Evolutionary conservation across 2,329 filamentous ascomycete species (phyloP).

Genomic region (Sporothrix dimorphospora): DNA sequence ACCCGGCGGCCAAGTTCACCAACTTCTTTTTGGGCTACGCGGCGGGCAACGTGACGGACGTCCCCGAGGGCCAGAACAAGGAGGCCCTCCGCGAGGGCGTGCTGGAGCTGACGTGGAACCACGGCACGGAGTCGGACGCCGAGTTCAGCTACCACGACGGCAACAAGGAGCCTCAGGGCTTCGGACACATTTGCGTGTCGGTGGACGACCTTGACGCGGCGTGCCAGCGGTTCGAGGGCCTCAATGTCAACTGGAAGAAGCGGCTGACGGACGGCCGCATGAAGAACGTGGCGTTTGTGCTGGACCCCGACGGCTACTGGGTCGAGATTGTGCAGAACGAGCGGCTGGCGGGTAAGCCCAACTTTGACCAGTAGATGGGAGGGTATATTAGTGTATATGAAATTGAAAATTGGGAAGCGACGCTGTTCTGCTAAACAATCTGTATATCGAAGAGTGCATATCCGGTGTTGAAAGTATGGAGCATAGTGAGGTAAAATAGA

Average conservation of each 20-base stretch:
- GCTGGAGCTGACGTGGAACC: constrained; percentile 86
- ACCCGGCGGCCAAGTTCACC: constrained; percentile 74
- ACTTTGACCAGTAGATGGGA: constrained; percentile 45
- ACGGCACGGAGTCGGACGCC: constrained; percentile 81
- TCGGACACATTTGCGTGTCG: constrained; percentile 86
- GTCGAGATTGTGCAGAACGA: constrained; percentile 81
- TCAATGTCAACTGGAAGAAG: constrained; percentile 92
- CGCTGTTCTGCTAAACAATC: neutral
- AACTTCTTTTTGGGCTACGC: constrained; percentile 91
- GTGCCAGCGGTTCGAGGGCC: constrained; percentile 80
- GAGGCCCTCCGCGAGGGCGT: constrained; percentile 68
- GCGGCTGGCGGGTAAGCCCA: constrained; percentile 58
- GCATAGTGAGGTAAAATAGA: neutral
- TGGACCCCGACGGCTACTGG: constrained; percentile 90
- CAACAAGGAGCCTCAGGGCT: constrained; percentile 88
- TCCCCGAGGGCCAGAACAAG: constrained; percentile 55
- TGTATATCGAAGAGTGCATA: neutral
- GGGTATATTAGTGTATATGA: neutral
- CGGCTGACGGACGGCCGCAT: constrained; percentile 86
- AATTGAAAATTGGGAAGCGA: neutral
- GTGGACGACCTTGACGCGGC: constrained; percentile 90
- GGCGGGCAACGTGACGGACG: constrained; percentile 55
- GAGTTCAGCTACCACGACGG: constrained; percentile 88
- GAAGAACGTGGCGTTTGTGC: constrained; percentile 90
- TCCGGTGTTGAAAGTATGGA: neutral